Evolutionary conservation across 345 rosid species (phyloP).

Genomic region (Cardamine occulta): DNA sequence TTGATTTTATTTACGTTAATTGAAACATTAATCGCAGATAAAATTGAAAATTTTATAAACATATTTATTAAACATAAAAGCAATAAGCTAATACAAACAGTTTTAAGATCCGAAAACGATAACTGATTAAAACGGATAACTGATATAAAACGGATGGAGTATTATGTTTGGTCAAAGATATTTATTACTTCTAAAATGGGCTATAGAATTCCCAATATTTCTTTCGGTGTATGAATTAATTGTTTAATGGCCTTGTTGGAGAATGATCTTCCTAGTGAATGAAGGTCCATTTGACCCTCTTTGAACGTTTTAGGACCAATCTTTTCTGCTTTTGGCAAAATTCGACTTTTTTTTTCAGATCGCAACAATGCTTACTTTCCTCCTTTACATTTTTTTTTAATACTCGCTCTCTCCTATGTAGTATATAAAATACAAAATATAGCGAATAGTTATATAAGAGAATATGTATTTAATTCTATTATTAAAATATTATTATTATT

Average conservation of each 20-base stretch:
- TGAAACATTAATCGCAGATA: too few relatives aligned
- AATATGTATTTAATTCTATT: not conserved
- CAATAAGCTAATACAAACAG: too few relatives aligned
- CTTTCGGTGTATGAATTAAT: constrained; percentile 2
- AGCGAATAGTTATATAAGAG: not conserved
- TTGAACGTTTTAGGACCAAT: constrained; percentile 28
- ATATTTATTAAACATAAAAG: too few relatives aligned
- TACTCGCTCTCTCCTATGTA: not conserved
- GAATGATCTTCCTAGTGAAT: constrained; percentile 24
- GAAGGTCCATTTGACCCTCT: constrained; percentile 40
- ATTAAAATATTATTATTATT: not conserved
- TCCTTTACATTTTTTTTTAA: not conserved
- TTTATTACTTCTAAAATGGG: constrained; percentile 14
- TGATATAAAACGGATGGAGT: too few relatives aligned
- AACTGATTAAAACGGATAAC: too few relatives aligned
- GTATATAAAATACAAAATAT: not conserved
- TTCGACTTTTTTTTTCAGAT: constrained; percentile 34
- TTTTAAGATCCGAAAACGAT: too few relatives aligned
- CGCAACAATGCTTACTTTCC: constrained; percentile 36
- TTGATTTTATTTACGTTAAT: too few relatives aligned
- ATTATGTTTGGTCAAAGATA: constrained; percentile 25
- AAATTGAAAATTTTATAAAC: too few relatives aligned
- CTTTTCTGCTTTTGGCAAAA: constrained; percentile 43
- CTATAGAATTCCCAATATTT: constrained; percentile 8
- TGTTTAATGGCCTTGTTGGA: constrained; percentile 41